Conservation (phyloP, 805 yeast species). For the Cyberlindnera galapagoensis region DNA sequence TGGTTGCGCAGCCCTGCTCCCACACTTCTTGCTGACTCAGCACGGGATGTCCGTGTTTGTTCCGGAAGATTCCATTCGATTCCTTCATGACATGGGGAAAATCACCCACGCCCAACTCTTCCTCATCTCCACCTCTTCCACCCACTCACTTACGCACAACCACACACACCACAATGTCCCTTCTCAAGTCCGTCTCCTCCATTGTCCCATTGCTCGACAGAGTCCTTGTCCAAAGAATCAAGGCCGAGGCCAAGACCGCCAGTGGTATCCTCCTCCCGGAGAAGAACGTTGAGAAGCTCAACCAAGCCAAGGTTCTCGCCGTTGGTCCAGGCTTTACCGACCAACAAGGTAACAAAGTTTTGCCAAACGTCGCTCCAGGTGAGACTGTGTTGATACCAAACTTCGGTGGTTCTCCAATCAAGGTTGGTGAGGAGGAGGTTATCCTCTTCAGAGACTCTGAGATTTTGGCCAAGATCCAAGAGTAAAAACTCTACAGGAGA, state of each 20-base stretch:
- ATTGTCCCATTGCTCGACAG: conserved; percentile 93
- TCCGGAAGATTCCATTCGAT: no score
- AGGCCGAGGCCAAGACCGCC: conserved; percentile 86
- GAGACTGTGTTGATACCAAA: conserved; percentile 92
- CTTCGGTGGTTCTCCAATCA: conserved; percentile 87
- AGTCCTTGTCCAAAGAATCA: conserved; percentile 89
- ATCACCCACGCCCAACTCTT: no score
- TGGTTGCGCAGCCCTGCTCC: no score
- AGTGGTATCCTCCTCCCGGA: conserved; percentile 93
- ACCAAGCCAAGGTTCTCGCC: conserved; percentile 87
- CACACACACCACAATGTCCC: conserved; percentile 27
- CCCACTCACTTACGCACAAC: not conserved
- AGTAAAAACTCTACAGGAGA: conserved; percentile 26
- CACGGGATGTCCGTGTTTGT: no score
- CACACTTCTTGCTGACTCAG: no score
- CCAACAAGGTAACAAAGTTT: conserved; percentile 64
- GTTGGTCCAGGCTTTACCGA: conserved; percentile 91
- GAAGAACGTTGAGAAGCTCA: conserved; percentile 90
- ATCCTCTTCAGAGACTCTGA: conserved; percentile 89
- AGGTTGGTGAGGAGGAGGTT: conserved; percentile 76
- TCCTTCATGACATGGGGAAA: no score
- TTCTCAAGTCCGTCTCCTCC: conserved; percentile 76
- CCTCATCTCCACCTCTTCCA: not conserved
- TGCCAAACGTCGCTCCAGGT: conserved; percentile 77
- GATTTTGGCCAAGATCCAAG: conserved; percentile 86